Evolutionary conservation across 768 basidiomycete species (phyloP), one percentile per base, ranked within the genome.

Genomic region (Termitomyces titanicus): DNA sequence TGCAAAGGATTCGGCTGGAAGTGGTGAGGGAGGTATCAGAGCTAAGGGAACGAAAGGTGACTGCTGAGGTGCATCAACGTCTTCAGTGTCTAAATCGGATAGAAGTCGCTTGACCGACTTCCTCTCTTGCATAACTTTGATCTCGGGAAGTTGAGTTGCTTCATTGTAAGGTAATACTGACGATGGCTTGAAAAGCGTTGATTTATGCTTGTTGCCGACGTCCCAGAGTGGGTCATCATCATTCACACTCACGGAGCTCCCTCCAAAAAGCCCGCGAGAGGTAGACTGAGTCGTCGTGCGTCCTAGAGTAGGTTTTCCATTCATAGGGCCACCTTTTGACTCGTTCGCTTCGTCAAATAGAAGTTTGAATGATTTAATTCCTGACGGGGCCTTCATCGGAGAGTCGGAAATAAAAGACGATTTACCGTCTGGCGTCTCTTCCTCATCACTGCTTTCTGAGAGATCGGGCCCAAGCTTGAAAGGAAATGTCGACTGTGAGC

Each of bases 21-120:
- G 83, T n/a, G 88, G 88, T 17, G 89, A 88, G 17, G 88, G 87
- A 7, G 86, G 85, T 50, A 89, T 66, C 46, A 88, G 77, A 25
- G 66, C 62, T 7, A 71, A 69, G 47, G 63, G 64, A 46, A 51
- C 45, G n/a, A 40, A 35, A 34, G 56, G 24, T 13, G 44, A 18
- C 20, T 51, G 52, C n/a, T 51, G 47, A 45, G 46, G 27, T 37
- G 17, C 33, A 38, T 64, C 66, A 40, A 56, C 57, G 17, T 60
- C 62, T 35, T 69, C 71, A 27, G 57, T 50, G 29, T 70, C 70
- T 38, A 67, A 62, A 29, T 70, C 72, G 15, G 74, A 70, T 29
- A 79, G 60, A 31, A 74, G 42, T 56, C 79, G 79, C 66, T 83
- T 85, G 34, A 54, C 54, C n/a, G 77, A 72, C 51, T 49, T 56